A percentile compares a stretch with the other conserved stretches of the same genome.
phyloP scores from a whole-genome alignment of 306 rosid species.

The Dalbergia cochinchinensis region DNA sequence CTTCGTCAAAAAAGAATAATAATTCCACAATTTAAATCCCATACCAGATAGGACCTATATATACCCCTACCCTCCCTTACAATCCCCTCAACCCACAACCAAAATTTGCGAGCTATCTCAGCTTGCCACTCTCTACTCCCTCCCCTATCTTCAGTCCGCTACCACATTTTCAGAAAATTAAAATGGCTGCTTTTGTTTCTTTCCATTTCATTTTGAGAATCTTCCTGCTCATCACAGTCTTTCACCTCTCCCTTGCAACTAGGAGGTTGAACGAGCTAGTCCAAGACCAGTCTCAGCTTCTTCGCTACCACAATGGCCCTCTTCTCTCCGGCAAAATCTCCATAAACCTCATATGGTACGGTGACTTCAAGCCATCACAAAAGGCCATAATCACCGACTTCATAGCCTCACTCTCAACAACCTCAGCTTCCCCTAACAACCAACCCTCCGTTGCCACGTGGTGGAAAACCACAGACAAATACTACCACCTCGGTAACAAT shows the following conservation, averaged over 20 bases:
- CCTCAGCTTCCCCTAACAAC: constrained; percentile 14
- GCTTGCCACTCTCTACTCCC: background rate
- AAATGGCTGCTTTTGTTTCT: constrained; percentile 39
- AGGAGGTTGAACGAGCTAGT: constrained; percentile 63
- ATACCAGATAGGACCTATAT: constrained; percentile 25
- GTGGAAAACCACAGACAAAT: constrained; percentile 80
- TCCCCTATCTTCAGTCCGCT: too few species aligned
- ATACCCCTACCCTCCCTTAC: background rate
- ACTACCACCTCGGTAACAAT: constrained; percentile 52
- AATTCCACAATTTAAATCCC: background rate
- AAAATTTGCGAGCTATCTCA: constrained; percentile 6
- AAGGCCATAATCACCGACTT: constrained; percentile 74
- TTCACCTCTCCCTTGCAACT: constrained; percentile 60
- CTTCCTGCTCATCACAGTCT: constrained; percentile 41
- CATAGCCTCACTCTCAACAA: constrained; percentile 56
- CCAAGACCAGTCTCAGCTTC: constrained; percentile 59
- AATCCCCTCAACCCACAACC: background rate
- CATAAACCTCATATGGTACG: constrained; percentile 80
- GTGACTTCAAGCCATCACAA: constrained; percentile 74
- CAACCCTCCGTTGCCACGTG: constrained; percentile 75
- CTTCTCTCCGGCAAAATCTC: constrained; percentile 80
- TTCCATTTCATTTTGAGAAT: constrained; percentile 20
- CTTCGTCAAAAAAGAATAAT: too few species aligned
- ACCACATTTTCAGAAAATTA: too few species aligned
- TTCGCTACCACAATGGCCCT: constrained; percentile 83